phyloP scores from a whole-genome alignment of 495 filamentous ascomycete genomes.

The Halenospora varia region DNA sequence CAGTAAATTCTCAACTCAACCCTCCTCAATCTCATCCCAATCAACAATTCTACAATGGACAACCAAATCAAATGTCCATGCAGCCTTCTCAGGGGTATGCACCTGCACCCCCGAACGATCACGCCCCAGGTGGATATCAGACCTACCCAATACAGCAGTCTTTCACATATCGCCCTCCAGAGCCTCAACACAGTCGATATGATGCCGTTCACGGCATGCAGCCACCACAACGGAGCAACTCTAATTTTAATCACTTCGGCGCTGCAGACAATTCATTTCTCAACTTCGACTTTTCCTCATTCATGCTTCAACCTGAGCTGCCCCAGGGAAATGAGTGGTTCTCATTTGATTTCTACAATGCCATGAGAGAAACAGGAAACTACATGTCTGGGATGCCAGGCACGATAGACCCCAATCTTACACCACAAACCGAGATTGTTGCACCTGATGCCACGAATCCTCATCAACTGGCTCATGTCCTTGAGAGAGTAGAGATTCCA shows the following conservation, averaged over 20 bases:
- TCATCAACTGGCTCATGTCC: neutral
- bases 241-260: slow-evolving; percentile 3
- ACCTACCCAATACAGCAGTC: neutral
- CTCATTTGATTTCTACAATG: slow-evolving; percentile 16
- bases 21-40: neutral
- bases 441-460: neutral
- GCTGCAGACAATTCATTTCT: neutral
- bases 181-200: neutral
- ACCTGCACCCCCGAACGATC: neutral
- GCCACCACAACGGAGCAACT: neutral
- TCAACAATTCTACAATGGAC: neutral
- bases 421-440: neutral
- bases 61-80: neutral
- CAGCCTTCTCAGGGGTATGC: neutral
- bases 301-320: slow-evolving; percentile 5
- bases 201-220: neutral
- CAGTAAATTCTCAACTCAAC: neutral
- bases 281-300: slow-evolving; percentile 12
- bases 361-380: slow-evolving; percentile 15
- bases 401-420: neutral
- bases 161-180: neutral
- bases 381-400: too few species aligned
- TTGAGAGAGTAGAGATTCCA: neutral
- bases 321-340: slow-evolving; percentile 15
- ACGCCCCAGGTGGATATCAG: neutral